Conservation (phyloP, 2,329 filamentous ascomycete genomes). For the Fusarium sarcochroum region DNA sequence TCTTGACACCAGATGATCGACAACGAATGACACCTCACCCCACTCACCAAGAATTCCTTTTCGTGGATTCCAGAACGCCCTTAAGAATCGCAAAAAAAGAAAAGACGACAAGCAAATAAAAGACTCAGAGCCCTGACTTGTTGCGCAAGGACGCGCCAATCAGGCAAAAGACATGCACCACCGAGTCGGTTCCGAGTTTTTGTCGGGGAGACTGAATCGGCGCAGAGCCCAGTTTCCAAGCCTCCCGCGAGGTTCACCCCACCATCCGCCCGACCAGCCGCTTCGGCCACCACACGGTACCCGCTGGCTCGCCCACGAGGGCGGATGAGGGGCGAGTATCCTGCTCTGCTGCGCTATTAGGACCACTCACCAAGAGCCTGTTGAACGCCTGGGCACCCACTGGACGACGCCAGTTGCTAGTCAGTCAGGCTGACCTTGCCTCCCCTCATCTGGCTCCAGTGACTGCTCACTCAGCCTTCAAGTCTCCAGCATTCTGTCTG, state of each 20-base stretch:
- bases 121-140: constrained; percentile 35
- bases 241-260: constrained; percentile 30
- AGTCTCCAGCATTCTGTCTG: constrained; percentile 27
- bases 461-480: constrained; percentile 33
- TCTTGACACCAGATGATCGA: constrained; percentile 42
- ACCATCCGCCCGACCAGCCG: constrained; percentile 33
- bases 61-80: constrained; percentile 18
- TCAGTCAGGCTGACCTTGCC: constrained; percentile 46
- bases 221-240: constrained; percentile 16
- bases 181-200: constrained; percentile 49
- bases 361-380: constrained; percentile 42
- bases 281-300: constrained; percentile 36
- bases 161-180: constrained; percentile 36
- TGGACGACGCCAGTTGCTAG: constrained; percentile 38
- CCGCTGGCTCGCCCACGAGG: constrained; percentile 42
- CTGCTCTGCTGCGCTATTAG: constrained; percentile 19
- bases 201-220: constrained; percentile 46
- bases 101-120: constrained; percentile 24
- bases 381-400: constrained; percentile 42
- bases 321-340: constrained; percentile 37
- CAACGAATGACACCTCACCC: constrained; percentile 37
- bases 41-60: constrained; percentile 33
- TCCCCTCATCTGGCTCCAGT: constrained; percentile 33
- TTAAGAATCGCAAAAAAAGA: constrained; percentile 35
- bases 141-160: constrained; percentile 37